Conservation (phyloP, 495 filamentous ascomycete species). For the Penicillium goetzii region DNA sequence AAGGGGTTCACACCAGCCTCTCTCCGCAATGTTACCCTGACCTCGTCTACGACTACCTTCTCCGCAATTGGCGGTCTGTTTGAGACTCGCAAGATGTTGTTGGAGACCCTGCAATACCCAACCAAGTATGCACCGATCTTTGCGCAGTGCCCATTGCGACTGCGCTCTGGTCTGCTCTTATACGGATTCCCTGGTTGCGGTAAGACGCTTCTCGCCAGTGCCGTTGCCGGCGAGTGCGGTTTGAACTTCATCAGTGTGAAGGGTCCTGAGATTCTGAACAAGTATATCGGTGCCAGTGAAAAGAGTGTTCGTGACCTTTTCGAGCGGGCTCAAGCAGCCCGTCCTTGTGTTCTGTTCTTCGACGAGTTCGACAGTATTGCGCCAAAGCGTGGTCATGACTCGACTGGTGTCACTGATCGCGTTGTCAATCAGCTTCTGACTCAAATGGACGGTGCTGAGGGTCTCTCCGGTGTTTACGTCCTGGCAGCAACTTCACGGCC, state of each 20-base stretch:
- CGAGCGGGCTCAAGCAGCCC: conserved; percentile 84
- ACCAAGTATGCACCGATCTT: conserved; percentile 99
- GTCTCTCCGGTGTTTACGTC: conserved; percentile 91
- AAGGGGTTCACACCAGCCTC: conserved; percentile 94
- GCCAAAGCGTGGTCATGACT: conserved; percentile 95
- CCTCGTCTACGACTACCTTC: conserved; percentile 86
- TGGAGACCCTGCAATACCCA: conserved; percentile 95
- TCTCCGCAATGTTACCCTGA: conserved; percentile 89
- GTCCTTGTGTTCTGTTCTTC: conserved; percentile 93
- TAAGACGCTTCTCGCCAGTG: conserved; percentile 90
- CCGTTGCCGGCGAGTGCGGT: conserved; percentile 93
- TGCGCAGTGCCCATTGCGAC: conserved; percentile 86
- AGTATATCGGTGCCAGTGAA: conserved; percentile 95
- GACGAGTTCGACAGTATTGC: conserved; percentile 98
- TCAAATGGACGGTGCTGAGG: conserved; percentile 98
- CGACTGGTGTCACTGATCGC: conserved; percentile 95
- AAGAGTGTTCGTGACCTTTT: conserved; percentile 95
- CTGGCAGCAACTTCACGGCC: conserved; percentile 89
- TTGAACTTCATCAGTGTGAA: conserved; percentile 98
- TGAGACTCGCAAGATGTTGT: conserved; percentile 79
- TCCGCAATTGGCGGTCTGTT: conserved; percentile 86
- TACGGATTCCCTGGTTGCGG: conserved; percentile 97
- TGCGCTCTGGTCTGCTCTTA: conserved; percentile 87
- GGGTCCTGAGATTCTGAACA: conserved; percentile 96
- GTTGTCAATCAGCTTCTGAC: conserved; percentile 98